Base-by-base conservation (phyloP, 345 rosid species). In the Hirschfeldia incana region DNA sequence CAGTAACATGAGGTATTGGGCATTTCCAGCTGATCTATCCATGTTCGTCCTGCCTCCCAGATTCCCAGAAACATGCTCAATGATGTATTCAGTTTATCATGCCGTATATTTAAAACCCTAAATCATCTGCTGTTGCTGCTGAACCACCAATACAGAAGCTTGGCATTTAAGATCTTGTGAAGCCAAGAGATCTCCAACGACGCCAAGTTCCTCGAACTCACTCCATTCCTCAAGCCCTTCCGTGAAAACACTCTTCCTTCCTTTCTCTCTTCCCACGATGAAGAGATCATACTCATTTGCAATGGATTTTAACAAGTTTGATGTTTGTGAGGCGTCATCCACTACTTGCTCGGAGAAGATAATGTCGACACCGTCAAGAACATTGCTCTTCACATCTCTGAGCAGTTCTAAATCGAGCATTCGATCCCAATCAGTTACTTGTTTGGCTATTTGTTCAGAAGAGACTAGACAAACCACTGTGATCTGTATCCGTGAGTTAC, bases 281-380 rank as follows among this genome's bases (percentile, higher is more conserved):
- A 83, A 83, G 62, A 80, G 8, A 49, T 83, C 86, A 16, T 76
- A 80, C 57, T 80, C 79, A 44, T 80, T 78, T 4, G 68, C 84
- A 36, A 83, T 62, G 12, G 79, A 53, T 63, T 65, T 67, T 33
- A 83, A 28, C 44, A 77, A 6, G 3, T 3, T 6, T 8, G 82
- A 75, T 26, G 79, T 83, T 2, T 80, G 71, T 12, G 79, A 51
- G 11, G 76, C 84, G 76, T 83, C 86, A 16, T 72, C 36, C 16
- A 75, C 86, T 28, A 60, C 76, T 70, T 81, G 33, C 65, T 81
- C 86, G 0, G 66, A 16, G 26, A 3, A 81, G 15, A 9, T 2
- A 26, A 77, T 65, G 4, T 75, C 49, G 0, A 39, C 57, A 4
- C 67, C 69, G 4, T 76, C 46, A 8, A 57, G 5, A 49, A n/a